Conservation (phyloP, 768 basidiomycete genomes). For the Botryobasidium botryosum region DNA sequence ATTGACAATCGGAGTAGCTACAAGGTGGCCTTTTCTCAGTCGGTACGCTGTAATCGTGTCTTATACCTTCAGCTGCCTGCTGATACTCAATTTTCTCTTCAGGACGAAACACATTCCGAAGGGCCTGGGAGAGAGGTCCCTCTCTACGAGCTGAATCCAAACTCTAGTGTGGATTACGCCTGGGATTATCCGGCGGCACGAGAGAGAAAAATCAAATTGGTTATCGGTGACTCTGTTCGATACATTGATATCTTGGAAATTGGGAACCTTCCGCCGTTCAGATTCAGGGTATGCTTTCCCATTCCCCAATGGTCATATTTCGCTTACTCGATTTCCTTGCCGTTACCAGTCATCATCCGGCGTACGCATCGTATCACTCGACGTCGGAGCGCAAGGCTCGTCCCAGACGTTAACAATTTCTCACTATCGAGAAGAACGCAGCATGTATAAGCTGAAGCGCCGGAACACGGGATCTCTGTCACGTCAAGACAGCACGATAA, state of each 20-base stretch:
- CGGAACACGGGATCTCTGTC: slow-evolving; percentile 32
- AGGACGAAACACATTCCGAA: slow-evolving; percentile 13
- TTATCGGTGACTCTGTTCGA: slow-evolving; percentile 41
- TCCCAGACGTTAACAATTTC: slow-evolving; percentile 77
- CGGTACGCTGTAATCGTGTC: slow-evolving; percentile 27
- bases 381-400: slow-evolving; percentile 77
- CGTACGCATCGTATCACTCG: slow-evolving; percentile 61
- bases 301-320: not conserved
- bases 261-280: slow-evolving; percentile 79
- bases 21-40: slow-evolving; percentile 51
- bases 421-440: slow-evolving; percentile 68
- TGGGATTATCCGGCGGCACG: slow-evolving; percentile 85
- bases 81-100: not conserved
- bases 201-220: slow-evolving; percentile 61
- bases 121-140: slow-evolving; percentile 15
- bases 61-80: not conserved
- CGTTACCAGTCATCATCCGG: slow-evolving; percentile 26
- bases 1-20: slow-evolving; percentile 82
- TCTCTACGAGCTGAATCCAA: slow-evolving; percentile 40
- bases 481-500: slow-evolving; percentile 53
- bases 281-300: slow-evolving; percentile 57
- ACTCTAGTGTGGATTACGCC: slow-evolving; percentile 48
- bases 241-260: slow-evolving; percentile 89
- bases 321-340: not conserved
- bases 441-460: slow-evolving; percentile 68